Conservation (phyloP, 2,329 filamentous ascomycete species). For the Graphilbum sp. region DNA sequence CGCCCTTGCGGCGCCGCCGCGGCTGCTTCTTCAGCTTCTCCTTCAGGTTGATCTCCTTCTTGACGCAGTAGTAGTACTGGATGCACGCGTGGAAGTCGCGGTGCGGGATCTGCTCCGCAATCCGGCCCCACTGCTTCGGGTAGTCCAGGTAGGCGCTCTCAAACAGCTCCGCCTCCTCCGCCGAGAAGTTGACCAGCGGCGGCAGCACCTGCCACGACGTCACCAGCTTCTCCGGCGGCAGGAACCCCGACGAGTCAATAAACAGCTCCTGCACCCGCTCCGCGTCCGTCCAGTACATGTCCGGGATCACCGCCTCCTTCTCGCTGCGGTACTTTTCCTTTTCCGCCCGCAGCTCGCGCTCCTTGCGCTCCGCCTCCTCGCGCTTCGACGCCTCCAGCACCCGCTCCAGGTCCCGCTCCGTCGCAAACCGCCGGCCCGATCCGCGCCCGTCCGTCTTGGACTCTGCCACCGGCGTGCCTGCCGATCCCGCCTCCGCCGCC, state of each 20-base stretch:
- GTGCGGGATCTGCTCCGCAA: constrained; percentile 49
- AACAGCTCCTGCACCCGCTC: constrained; percentile 43
- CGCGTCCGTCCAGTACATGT: constrained; percentile 48
- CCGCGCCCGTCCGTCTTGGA: constrained; percentile 40
- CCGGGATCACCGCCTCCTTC: constrained; percentile 59
- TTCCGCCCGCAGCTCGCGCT: constrained; percentile 46
- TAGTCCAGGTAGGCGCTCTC: constrained; percentile 59
- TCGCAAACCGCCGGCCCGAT: constrained; percentile 41
- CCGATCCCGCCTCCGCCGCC: constrained; percentile 7
- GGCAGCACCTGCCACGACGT: constrained; percentile 56
- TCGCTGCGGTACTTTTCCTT: constrained; percentile 58
- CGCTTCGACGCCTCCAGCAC: constrained; percentile 56
- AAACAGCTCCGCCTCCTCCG: constrained; percentile 53
- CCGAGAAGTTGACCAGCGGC: constrained; percentile 57
- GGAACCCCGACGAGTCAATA: constrained; percentile 47
- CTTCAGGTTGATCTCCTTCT: constrained; percentile 58
- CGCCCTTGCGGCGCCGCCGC: constrained; percentile 38
- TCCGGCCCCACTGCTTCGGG: constrained; percentile 69
- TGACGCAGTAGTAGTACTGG: constrained; percentile 73
- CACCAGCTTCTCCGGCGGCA: constrained; percentile 50
- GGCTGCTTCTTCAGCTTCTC: constrained; percentile 54
- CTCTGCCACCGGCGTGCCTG: constrained; percentile 26
- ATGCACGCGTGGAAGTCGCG: constrained; percentile 68
- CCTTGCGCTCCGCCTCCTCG: constrained; percentile 53
- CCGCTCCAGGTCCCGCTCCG: constrained; percentile 57